A percentile compares a stretch with the other conserved stretches of the same genome.
Evolutionary conservation across 2,329 filamentous ascomycete genomes (phyloP).

Genomic region (Cladophialophora bantiana): DNA sequence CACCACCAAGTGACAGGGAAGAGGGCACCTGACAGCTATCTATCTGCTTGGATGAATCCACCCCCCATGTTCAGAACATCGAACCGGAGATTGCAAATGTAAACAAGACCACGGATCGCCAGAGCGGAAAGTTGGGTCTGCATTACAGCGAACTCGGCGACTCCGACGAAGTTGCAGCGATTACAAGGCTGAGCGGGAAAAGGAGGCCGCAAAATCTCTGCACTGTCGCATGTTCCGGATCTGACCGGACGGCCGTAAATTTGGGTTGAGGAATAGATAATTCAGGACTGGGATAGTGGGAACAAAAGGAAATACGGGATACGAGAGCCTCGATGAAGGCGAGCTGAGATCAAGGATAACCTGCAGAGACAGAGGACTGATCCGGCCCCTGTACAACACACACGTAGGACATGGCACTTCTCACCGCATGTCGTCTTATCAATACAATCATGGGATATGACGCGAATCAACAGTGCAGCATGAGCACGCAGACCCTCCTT

Average conservation of each 20-base stretch:
- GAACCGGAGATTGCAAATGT: neutral
- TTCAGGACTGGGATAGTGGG: neutral
- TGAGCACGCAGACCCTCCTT: neutral
- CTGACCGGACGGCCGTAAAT: constrained; percentile 5
- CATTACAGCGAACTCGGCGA: neutral
- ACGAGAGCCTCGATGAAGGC: constrained; percentile 13
- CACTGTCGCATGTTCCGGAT: constrained; percentile 3
- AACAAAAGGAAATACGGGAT: constrained; percentile 20
- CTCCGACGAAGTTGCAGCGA: neutral
- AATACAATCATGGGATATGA: constrained; percentile 21
- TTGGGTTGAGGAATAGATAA: neutral
- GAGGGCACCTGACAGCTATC: neutral
- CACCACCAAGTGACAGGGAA: neutral
- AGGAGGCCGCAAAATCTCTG: neutral
- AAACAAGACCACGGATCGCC: neutral
- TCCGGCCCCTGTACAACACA: constrained; percentile 6
- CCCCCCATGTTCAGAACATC: neutral
- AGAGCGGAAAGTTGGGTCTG: neutral
- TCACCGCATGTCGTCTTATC: constrained; percentile 7
- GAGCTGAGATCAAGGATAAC: neutral
- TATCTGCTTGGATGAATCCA: neutral
- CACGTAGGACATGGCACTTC: constrained; percentile 13
- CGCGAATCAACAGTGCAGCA: constrained; percentile 12
- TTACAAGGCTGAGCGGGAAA: constrained; percentile 2
- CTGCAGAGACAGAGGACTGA: constrained; percentile 2